Base-by-base conservation (phyloP, 78 protist genomes). In the Blattamonas nauphoetae region DNA sequence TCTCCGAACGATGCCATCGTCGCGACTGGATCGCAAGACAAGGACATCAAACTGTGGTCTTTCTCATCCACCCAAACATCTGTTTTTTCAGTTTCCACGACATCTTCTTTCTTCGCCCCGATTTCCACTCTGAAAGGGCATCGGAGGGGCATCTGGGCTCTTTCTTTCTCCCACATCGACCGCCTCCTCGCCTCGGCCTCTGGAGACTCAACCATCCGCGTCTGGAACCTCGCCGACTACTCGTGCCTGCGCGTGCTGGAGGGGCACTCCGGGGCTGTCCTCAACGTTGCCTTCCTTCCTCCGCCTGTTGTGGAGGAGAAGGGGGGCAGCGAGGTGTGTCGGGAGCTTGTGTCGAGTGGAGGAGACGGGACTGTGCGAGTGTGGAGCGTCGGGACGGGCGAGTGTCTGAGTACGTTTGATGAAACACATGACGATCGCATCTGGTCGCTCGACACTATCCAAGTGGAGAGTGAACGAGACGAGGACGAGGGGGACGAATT, bases 1-100 rank as follows among this genome's bases (percentile, higher is more conserved):
- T 87, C 98, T 42, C 97, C 97, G n/a, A 94, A 95, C 77, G 96
- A 95, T 79, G 79, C 78, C 85, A n/a, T 95, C 34, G 42, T 94
- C 81, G 97, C 95, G 42, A 87, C 96, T 3, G 96, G 89, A 1
- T 95, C 97, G 46, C 97, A 93, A 77, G 97, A 95, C 86, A 44
- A 86, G 36, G 88, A 87, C 42, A 88, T 90, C 29, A 94, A 94
- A 84, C 88, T 91, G 38, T 41, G 84, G 43, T 0, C 11, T 1
- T n/a, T 33, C 41, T 41, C 0, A 3, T 41, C 1, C 0, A 41
- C 6, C 4, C 43, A 1, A 1, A 29, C 71, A 55, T 55, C 71
- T 55, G 38, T 55, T 55, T 21, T 55, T 55, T 55, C 71, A 29
- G 11, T 21, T 55, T 55, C 71, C 38, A 29, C 71, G 71, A 29